Evolutionary conservation across 768 basidiomycete species (phyloP).

Genomic region (Tephrocybe sp.): DNA sequence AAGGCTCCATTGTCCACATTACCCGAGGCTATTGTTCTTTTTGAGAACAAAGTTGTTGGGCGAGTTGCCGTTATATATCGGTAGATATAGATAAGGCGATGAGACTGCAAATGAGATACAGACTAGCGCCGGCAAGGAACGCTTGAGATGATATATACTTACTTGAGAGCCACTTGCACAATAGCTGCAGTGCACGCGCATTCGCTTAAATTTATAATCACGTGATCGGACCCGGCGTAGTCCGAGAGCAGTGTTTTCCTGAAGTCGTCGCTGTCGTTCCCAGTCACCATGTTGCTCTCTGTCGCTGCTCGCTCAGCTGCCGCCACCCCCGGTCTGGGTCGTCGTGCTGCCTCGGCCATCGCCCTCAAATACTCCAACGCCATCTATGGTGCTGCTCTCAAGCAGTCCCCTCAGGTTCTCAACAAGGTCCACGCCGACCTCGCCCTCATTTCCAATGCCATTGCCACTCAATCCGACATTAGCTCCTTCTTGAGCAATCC

Average conservation of each 20-base stretch:
- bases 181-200: neutral
- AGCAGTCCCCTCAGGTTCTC: constrained; percentile 80
- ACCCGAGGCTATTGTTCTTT: constrained; percentile 15
- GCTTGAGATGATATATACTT: too few relatives aligned
- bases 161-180: too few relatives aligned
- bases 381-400: constrained; percentile 75
- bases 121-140: neutral
- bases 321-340: constrained; percentile 49
- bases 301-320: constrained; percentile 50
- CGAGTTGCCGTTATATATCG: neutral
- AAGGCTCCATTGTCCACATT: constrained; percentile 14
- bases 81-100: neutral
- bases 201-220: constrained; percentile 8
- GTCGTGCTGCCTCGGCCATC: constrained; percentile 73
- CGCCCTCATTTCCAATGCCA: constrained; percentile 60
- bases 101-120: neutral
- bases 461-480: constrained; percentile 65
- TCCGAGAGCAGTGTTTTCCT: constrained; percentile 15
- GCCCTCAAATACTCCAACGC: constrained; percentile 85
- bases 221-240: constrained; percentile 16
- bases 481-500: constrained; percentile 83
- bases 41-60: neutral
- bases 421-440: constrained; percentile 87
- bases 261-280: constrained; percentile 22
- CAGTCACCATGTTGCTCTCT: constrained; percentile 50